phyloP scores from a whole-genome alignment of 129 eudicot genomes.

The Calendula officinalis region DNA sequence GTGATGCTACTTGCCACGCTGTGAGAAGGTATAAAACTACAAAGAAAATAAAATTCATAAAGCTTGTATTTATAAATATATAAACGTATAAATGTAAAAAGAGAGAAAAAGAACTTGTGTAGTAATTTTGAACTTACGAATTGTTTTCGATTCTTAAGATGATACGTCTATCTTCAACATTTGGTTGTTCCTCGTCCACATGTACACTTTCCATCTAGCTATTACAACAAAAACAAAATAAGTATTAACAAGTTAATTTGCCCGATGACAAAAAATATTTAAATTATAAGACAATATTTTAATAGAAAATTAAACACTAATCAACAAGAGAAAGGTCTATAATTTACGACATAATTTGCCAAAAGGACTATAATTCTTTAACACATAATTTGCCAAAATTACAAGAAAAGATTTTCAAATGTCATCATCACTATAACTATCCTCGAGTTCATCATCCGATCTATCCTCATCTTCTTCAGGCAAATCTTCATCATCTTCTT shows the following conservation, averaged over 20 bases:
- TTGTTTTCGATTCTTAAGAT: neutral
- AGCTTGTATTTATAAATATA: no score
- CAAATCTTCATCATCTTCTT: neutral
- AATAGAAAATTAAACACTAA: neutral
- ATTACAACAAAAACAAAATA: neutral
- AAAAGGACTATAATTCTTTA: neutral
- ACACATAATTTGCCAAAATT: neutral
- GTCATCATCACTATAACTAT: neutral
- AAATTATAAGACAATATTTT: neutral
- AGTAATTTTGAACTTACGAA: neutral
- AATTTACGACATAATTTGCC: neutral
- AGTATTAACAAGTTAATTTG: neutral
- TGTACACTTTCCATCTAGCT: neutral
- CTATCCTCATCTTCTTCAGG: neutral
- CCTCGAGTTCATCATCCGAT: neutral
- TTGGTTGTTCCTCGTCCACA: neutral
- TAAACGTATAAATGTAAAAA: no score
- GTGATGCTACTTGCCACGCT: neutral
- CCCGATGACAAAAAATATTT: neutral
- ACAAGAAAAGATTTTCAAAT: neutral
- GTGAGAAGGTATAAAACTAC: neutral
- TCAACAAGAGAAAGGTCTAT: neutral
- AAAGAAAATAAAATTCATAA: neutral
- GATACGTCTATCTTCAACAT: slow-evolving; percentile 7
- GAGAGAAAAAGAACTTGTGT: no score